Percentiles rank a stretch among this genome's conserved stretches.
phyloP scores from a whole-genome alignment of 225 moss, liverwort and hornwort genomes.

The Polytrichum formosum region DNA sequence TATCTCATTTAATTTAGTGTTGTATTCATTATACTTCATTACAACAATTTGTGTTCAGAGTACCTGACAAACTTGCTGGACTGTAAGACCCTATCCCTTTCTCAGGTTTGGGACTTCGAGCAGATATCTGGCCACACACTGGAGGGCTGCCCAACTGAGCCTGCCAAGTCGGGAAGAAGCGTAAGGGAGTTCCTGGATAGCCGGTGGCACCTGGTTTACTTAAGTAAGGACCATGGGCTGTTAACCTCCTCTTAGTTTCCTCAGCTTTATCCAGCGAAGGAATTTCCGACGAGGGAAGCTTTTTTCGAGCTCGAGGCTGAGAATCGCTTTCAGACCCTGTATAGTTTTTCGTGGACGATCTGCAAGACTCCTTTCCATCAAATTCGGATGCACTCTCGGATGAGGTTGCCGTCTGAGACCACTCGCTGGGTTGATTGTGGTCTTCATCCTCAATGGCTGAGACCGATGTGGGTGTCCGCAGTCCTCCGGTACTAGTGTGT shows the following conservation, averaged over 20 bases:
- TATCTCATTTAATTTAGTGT: too few species aligned
- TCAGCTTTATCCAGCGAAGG: slow-evolving; percentile 12
- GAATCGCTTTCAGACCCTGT: slow-evolving; percentile 20
- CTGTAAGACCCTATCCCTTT: slow-evolving; percentile 35
- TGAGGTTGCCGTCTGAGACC: slow-evolving; percentile 37
- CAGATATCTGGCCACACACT: slow-evolving; percentile 14
- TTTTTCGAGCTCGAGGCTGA: slow-evolving; percentile 19
- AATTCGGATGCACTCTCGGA: slow-evolving; percentile 31
- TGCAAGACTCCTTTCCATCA: slow-evolving; percentile 20
- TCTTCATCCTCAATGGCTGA: slow-evolving; percentile 20
- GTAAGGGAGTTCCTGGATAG: slow-evolving; percentile 32
- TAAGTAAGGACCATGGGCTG: slow-evolving; percentile 22
- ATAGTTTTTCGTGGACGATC: slow-evolving; percentile 15
- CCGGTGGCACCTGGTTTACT: slow-evolving; percentile 18
- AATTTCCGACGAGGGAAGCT: slow-evolving; percentile 12
- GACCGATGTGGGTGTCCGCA: slow-evolving; percentile 10
- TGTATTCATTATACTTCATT: too few species aligned
- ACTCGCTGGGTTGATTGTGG: slow-evolving; percentile 19
- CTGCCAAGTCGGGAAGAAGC: slow-evolving; percentile 44
- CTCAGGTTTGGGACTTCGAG: slow-evolving; percentile 34
- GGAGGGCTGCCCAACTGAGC: slow-evolving; percentile 18
- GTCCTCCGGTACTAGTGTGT: slow-evolving; percentile 9
- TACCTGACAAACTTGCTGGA: slow-evolving; percentile 37
- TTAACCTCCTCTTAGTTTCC: slow-evolving; percentile 16
- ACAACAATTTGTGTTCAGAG: too few species aligned